Base-by-base conservation (phyloP, 2,329 filamentous ascomycete species). In the Lecanicillium sp. region DNA sequence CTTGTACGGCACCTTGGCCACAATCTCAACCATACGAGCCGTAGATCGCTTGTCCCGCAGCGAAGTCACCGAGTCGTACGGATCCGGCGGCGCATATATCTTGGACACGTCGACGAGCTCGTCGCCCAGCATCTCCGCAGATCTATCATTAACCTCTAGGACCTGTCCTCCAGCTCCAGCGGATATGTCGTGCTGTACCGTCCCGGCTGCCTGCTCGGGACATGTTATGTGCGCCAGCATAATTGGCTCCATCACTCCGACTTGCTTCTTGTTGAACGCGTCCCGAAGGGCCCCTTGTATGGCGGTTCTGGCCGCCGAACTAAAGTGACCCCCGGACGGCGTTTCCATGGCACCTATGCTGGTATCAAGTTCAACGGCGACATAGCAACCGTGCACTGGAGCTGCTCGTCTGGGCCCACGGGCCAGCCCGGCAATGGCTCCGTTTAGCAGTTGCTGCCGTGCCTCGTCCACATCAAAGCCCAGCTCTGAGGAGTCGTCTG, bases 201-300 rank as follows among this genome's bases (percentile, higher is more conserved):
- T 75, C 4, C 89, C 88, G 2, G 95, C 80, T 6, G 77, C 81
- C 5, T 74, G 72, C 60, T 96, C 90, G 37, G 92, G 86, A 36
- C 92, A 87, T 48, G 78, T 81, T 54, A 98, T 94, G 37, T 82
- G 79, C 5, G 86, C 87, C 44, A 81, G 80, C 87, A 97, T 96
- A 39, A 98, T 85, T 2, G 92, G 92, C 55, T 98, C 92, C 64
- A 97, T 83, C 29, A 98, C 68, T 2, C 74, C 73, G 1, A 87
- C 74, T 3, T 68, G 64, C 3, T 65, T 55, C 19, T 64, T 59
- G 9, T 71, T 63, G 40, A 77, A 70, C 0, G 80, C 77, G 14
- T 77, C 70, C 36, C 75, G 74, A 1, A 97, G 71, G 1, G 82
- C 81, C 8, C 73, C 68, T 43, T 82, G 77, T 1, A 89, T 82